Conservation (phyloP, 768 basidiomycete genomes). For the Trametes elegans region DNA sequence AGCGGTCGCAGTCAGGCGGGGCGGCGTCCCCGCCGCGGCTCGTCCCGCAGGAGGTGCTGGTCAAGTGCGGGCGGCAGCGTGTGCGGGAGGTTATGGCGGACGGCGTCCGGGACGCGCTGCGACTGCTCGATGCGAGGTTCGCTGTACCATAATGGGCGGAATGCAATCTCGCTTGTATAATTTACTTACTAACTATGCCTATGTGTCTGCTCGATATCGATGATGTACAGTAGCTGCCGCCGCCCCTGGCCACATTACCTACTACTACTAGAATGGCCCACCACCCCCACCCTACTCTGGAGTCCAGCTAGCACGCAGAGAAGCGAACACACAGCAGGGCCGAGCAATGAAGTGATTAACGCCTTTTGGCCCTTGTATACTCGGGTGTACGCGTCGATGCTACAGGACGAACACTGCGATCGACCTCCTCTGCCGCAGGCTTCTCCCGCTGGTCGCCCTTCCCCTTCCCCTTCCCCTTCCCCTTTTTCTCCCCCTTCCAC, state of each 20-base stretch:
- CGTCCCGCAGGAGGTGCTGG: conserved; percentile 58
- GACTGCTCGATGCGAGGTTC: conserved; percentile 58
- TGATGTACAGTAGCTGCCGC: conserved; percentile 5
- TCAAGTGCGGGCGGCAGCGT: conserved; percentile 58
- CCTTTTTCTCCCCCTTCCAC: conserved; percentile 33
- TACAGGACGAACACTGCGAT: conserved; percentile 1
- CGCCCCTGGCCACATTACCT: background rate
- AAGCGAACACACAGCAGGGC: too few species aligned
- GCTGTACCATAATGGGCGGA: conserved; percentile 14
- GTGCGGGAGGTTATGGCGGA: conserved; percentile 70
- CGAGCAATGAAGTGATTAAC: too few species aligned
- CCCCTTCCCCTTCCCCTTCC: background rate
- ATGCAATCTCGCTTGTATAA: conserved; percentile 11
- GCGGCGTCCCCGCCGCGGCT: conserved; percentile 47
- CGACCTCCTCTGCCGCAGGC: background rate
- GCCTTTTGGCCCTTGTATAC: conserved; percentile 8
- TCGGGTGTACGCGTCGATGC: conserved; percentile 4
- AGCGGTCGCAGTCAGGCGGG: conserved; percentile 30
- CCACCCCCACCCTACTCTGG: background rate
- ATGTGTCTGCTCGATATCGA: too few species aligned
- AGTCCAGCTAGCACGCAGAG: background rate
- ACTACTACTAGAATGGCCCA: background rate
- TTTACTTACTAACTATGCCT: conserved; percentile 13
- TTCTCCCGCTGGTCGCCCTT: background rate
- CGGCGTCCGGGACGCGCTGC: conserved; percentile 72